phyloP scores from a whole-genome alignment of 2,329 filamentous ascomycete genomes.

The Fusarium sp. region DNA sequence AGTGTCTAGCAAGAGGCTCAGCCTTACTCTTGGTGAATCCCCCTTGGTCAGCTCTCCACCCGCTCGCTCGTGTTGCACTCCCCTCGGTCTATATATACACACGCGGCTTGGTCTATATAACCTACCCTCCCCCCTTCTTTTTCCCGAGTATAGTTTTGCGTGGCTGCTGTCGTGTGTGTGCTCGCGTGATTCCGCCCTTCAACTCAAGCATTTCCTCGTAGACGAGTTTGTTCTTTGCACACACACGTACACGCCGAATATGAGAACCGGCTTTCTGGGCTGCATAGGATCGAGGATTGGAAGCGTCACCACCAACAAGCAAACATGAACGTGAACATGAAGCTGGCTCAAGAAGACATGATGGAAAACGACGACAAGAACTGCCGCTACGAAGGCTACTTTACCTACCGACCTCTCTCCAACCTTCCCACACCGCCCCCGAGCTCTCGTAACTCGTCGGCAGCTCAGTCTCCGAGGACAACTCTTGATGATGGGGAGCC shows the following conservation, averaged over 20 bases:
- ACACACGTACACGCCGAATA: slow-evolving; percentile 37
- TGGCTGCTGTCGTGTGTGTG: slow-evolving; percentile 39
- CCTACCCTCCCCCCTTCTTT: slow-evolving; percentile 31
- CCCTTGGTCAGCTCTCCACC: slow-evolving; percentile 29
- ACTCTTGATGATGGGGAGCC: slow-evolving; percentile 59
- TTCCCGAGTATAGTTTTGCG: slow-evolving; percentile 31
- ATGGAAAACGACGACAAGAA: slow-evolving; percentile 32
- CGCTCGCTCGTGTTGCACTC: slow-evolving; percentile 41
- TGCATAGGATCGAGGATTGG: slow-evolving; percentile 38
- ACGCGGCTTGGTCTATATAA: slow-evolving; percentile 42
- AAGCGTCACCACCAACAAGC: slow-evolving; percentile 26
- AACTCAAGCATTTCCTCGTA: slow-evolving; percentile 33
- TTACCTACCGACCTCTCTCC: slow-evolving; percentile 75
- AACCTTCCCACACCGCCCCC: slow-evolving; percentile 76
- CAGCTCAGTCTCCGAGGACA: slow-evolving; percentile 57
- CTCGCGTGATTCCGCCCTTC: slow-evolving; percentile 42
- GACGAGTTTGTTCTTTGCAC: slow-evolving; percentile 25
- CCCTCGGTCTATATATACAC: slow-evolving; percentile 36
- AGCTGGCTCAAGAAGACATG: slow-evolving; percentile 24
- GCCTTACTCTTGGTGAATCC: slow-evolving; percentile 43
- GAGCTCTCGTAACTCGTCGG: slow-evolving; percentile 60
- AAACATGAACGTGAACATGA: slow-evolving; percentile 43
- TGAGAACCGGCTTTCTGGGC: slow-evolving; percentile 37
- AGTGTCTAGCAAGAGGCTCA: slow-evolving; percentile 40
- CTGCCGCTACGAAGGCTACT: slow-evolving; percentile 59